Evolutionary conservation across 352 stramenopile genomes (phyloP).

Genomic region (Globisporangium megalacanthum): DNA sequence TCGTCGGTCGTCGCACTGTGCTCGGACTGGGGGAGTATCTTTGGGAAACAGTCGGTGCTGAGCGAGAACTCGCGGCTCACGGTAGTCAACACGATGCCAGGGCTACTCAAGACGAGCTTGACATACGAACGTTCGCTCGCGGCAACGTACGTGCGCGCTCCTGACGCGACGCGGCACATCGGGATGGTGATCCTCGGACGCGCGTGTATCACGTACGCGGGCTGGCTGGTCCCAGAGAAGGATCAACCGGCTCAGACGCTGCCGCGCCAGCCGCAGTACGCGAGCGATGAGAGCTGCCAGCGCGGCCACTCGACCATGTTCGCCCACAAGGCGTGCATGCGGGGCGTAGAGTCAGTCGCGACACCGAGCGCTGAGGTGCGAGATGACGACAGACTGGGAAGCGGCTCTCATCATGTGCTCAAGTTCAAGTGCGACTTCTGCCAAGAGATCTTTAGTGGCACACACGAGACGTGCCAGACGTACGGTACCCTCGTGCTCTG

Average conservation of each 20-base stretch:
- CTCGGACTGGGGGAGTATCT: slow-evolving; percentile 61
- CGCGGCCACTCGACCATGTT: slow-evolving; percentile 41
- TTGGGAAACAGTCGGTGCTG: slow-evolving; percentile 56
- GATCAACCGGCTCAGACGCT: background rate
- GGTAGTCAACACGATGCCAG: slow-evolving; percentile 38
- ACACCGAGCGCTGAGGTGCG: background rate
- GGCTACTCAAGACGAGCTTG: slow-evolving; percentile 31
- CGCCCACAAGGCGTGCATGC: slow-evolving; percentile 28
- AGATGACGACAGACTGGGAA: slow-evolving; percentile 42
- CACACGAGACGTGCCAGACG: slow-evolving; percentile 39
- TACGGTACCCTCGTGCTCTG: slow-evolving; percentile 34
- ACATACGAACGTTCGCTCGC: slow-evolving; percentile 3
- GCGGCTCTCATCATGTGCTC: slow-evolving; percentile 8
- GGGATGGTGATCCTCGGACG: slow-evolving; percentile 13
- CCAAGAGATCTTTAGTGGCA: slow-evolving; percentile 27
- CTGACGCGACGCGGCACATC: background rate
- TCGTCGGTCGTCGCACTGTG: slow-evolving; percentile 40
- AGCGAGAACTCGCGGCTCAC: slow-evolving; percentile 30
- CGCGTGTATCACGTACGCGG: slow-evolving; percentile 27
- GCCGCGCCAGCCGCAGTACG: background rate
- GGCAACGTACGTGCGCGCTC: background rate
- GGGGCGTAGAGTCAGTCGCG: slow-evolving; percentile 35
- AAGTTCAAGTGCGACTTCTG: slow-evolving; percentile 1
- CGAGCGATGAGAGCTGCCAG: slow-evolving; percentile 38
- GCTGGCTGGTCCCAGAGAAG: slow-evolving; percentile 45